Percentiles rank a stretch among this genome's conserved stretches.
Conservation (phyloP, 2,329 filamentous ascomycete species). For the Pseudogymnoascus sp. region DNA sequence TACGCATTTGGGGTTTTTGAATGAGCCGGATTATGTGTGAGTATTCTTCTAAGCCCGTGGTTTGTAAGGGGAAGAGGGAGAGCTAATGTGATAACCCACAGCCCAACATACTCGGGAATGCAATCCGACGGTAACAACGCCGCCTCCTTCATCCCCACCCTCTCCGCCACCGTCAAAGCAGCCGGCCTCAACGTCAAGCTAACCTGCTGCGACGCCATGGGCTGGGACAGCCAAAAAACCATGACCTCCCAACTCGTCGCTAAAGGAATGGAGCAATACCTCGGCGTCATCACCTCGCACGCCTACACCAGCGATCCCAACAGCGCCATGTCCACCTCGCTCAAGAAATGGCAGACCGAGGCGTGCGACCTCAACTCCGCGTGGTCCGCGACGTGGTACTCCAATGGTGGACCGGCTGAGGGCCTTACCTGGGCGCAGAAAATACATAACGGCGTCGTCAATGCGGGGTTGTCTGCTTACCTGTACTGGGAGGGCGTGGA, state of each 20-base stretch:
- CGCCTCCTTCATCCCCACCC: conserved; percentile 41
- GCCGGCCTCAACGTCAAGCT: conserved; percentile 32
- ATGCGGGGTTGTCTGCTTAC: conserved; percentile 42
- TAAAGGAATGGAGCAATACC: conserved; percentile 29
- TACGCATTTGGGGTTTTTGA: conserved; percentile 36
- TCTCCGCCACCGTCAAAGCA: conserved; percentile 31
- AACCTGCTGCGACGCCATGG: conserved; percentile 37
- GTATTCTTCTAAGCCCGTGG: conserved; percentile 11
- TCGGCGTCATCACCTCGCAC: conserved; percentile 34
- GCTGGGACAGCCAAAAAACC: conserved; percentile 32
- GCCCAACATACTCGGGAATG: conserved; percentile 38
- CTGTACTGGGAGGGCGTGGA: conserved; percentile 38
- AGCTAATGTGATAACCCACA: background rate
- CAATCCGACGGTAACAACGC: conserved; percentile 37
- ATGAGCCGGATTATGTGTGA: conserved; percentile 34
- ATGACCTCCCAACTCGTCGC: conserved; percentile 32
- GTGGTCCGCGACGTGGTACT: conserved; percentile 40
- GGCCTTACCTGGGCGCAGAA: conserved; percentile 49
- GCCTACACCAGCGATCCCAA: conserved; percentile 33
- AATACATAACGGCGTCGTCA: conserved; percentile 41
- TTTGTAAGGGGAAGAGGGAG: background rate
- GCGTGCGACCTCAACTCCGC: conserved; percentile 37
- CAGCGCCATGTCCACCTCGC: conserved; percentile 33
- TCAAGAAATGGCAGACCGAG: conserved; percentile 45
- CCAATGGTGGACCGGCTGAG: conserved; percentile 38